Conservation (phyloP, 2,329 filamentous ascomycete genomes). For the Alternaria sp. region DNA sequence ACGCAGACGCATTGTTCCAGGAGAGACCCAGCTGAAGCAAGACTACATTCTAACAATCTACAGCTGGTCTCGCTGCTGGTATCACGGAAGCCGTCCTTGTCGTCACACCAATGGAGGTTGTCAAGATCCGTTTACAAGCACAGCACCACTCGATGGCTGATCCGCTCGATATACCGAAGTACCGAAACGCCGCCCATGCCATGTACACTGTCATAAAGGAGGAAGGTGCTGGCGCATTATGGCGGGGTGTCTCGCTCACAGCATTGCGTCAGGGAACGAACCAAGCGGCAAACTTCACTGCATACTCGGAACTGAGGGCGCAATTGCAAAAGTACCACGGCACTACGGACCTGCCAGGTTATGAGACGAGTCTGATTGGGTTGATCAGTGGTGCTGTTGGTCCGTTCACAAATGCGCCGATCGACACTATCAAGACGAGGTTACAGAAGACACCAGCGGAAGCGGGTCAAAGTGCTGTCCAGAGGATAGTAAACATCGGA, state of each 20-base stretch:
- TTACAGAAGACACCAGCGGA: constrained; percentile 89
- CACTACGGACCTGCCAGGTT: constrained; percentile 78
- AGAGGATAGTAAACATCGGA: constrained; percentile 80
- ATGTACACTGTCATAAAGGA: constrained; percentile 90
- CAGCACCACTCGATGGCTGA: constrained; percentile 99
- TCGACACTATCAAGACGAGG: constrained; percentile 98
- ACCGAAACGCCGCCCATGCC: constrained; percentile 88
- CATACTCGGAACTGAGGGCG: constrained; percentile 93
- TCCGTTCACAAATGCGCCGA: constrained; percentile 94
- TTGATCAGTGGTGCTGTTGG: constrained; percentile 94
- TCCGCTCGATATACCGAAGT: constrained; percentile 94
- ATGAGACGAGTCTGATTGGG: constrained; percentile 90
- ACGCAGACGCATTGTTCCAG: neutral
- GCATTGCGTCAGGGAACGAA: constrained; percentile 95
- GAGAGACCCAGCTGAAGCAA: neutral
- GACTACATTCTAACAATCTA: constrained; percentile 21
- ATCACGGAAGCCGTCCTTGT: constrained; percentile 96
- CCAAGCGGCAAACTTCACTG: constrained; percentile 96
- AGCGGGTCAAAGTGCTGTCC: constrained; percentile 80
- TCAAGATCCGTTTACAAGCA: constrained; percentile 98
- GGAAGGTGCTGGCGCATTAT: constrained; percentile 87
- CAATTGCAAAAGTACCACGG: constrained; percentile 77
- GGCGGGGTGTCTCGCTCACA: constrained; percentile 92
- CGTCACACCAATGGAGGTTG: constrained; percentile 98
- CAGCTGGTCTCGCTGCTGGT: constrained; percentile 88